Percentiles rank a stretch among this genome's conserved stretches.
phyloP scores from a whole-genome alignment of 495 filamentous ascomycete genomes.

The Penicillium arizonense region DNA sequence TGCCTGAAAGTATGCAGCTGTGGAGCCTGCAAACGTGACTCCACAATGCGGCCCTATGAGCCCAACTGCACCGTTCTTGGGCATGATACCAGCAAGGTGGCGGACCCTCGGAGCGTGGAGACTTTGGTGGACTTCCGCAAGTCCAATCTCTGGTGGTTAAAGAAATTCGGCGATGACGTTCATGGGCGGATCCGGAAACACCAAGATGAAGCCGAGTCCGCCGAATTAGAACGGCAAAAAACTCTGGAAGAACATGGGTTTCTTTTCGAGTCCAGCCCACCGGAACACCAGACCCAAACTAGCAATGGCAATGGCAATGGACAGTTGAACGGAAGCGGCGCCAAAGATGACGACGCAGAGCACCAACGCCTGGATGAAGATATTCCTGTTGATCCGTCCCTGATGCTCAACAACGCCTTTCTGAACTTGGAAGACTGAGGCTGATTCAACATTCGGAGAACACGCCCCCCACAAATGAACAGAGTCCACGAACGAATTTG shows the following conservation, averaged over 20 bases:
- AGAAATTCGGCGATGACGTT: constrained; percentile 51
- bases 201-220: constrained; percentile 49
- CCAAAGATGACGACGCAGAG: not conserved
- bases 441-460: too few species aligned
- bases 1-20: constrained; percentile 85
- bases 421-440: not conserved
- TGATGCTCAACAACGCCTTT: constrained; percentile 21
- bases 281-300: not conserved
- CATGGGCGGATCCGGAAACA: constrained; percentile 44
- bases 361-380: constrained; percentile 9
- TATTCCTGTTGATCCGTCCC: constrained; percentile 52
- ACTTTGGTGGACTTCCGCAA: constrained; percentile 79
- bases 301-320: not conserved
- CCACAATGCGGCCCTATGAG: constrained; percentile 65
- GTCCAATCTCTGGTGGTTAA: constrained; percentile 79
- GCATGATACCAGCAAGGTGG: constrained; percentile 82
- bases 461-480: too few species aligned
- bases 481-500: too few species aligned
- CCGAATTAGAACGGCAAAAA: constrained; percentile 10
- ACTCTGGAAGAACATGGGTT: not conserved
- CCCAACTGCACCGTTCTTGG: constrained; percentile 83
- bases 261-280: constrained; percentile 2
- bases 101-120: constrained; percentile 86
- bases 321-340: too few species aligned
- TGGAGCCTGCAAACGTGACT: constrained; percentile 63